phyloP scores from a whole-genome alignment of 106 monocot species.

The Phalaenopsis equestris region DNA sequence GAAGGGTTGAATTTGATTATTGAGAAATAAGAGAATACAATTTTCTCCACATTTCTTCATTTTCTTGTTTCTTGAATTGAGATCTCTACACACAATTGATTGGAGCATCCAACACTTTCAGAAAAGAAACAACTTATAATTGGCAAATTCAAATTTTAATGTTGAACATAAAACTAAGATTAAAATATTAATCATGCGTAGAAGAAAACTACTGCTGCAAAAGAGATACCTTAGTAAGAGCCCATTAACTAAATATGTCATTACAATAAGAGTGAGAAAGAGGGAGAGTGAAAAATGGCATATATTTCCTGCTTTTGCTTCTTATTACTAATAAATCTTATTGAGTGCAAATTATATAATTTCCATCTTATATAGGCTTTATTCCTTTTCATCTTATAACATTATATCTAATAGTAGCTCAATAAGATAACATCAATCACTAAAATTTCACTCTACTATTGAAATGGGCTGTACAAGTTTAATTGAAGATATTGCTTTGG shows the following conservation, averaged over 20 bases:
- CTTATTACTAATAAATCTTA: constrained; percentile 22
- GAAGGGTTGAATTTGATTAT: too few relatives aligned
- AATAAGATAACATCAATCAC: neutral
- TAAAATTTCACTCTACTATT: too few relatives aligned
- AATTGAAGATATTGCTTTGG: too few relatives aligned
- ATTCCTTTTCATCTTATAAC: neutral
- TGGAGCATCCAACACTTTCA: too few relatives aligned
- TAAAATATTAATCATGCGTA: neutral
- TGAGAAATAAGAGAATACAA: too few relatives aligned
- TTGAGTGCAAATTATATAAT: neutral
- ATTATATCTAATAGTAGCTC: neutral
- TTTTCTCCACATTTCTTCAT: too few relatives aligned
- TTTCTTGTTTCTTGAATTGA: too few relatives aligned
- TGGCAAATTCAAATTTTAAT: neutral
- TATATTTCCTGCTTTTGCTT: constrained; percentile 61
- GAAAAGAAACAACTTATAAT: neutral
- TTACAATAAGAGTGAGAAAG: constrained; percentile 50
- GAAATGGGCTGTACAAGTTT: too few relatives aligned
- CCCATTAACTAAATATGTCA: constrained; percentile 61
- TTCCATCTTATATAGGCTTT: neutral
- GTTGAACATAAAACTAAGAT: neutral
- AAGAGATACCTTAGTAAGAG: constrained; percentile 32
- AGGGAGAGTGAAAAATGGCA: constrained; percentile 69
- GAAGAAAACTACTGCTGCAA: constrained; percentile 31
- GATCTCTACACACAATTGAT: too few relatives aligned